These are phyloP conservation scores for Neonectria coccinea DNA, from an alignment of 2,329 filamentous ascomycete genomes.

Conservation along the genomic window DNA sequence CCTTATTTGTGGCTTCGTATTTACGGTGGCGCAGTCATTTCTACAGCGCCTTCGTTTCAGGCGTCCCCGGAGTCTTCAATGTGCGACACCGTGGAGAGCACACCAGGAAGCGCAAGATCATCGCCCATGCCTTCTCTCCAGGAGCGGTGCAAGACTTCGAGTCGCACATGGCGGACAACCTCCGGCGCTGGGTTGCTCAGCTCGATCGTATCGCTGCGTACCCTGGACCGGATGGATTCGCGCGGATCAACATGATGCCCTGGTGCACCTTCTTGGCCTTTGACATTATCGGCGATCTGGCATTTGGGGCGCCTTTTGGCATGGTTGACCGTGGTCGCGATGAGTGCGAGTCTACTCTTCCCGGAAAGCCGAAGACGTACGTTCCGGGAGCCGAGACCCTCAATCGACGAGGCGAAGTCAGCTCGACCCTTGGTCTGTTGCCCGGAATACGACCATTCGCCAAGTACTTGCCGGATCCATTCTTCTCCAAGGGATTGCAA, in stretches of 20 bases:
- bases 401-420: constrained; percentile 31
- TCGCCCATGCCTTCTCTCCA: constrained; percentile 25
- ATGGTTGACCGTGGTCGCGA: constrained; percentile 30
- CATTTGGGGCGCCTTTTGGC: constrained; percentile 32
- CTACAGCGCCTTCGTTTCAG: constrained; percentile 29
- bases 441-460: constrained; percentile 24
- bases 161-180: constrained; percentile 24
- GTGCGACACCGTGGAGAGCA: constrained; percentile 24
- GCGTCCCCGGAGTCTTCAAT: constrained; percentile 28
- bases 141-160: constrained; percentile 26
- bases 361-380: constrained; percentile 22
- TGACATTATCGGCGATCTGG: constrained; percentile 33
- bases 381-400: constrained; percentile 30
- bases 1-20: not conserved
- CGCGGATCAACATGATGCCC: constrained; percentile 29
- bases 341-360: constrained; percentile 25
- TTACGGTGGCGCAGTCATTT: constrained; percentile 14
- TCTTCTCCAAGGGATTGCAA: constrained; percentile 30
- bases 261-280: constrained; percentile 33
- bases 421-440: constrained; percentile 27
- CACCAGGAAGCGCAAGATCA: constrained; percentile 27
- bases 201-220: constrained; percentile 19
- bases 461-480: constrained; percentile 29
- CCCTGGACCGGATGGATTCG: constrained; percentile 14
- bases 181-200: constrained; percentile 22